These are phyloP conservation scores for Nannochloropsis salina DNA, from an alignment of 108 stramenopile genomes.

Conservation along the genomic window DNA sequence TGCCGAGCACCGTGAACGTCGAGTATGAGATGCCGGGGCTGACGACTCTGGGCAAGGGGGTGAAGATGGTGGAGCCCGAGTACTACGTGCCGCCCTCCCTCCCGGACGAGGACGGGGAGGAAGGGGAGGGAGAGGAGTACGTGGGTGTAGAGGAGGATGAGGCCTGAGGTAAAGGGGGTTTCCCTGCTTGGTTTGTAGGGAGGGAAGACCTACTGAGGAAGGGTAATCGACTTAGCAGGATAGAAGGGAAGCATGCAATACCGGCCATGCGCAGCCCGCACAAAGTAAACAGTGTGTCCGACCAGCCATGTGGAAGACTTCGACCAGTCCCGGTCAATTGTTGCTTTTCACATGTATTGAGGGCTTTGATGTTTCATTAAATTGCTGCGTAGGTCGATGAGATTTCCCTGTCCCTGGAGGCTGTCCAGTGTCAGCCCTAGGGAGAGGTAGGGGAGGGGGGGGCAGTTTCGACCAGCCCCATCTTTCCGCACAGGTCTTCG, in stretches of 20 bases:
- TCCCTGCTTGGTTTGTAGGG: too few species aligned
- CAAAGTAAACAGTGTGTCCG: too few species aligned
- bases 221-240: too few species aligned
- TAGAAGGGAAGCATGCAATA: too few species aligned
- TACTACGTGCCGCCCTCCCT: background rate
- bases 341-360: too few species aligned
- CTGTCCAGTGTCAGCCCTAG: background rate
- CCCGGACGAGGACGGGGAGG: constrained; percentile 1
- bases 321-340: too few species aligned
- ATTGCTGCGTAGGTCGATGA: too few species aligned
- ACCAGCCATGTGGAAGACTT: too few species aligned
- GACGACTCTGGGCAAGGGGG: background rate
- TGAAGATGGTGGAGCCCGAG: constrained; percentile 19
- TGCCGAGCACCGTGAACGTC: background rate
- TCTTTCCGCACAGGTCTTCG: background rate
- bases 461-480: background rate
- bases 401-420: too few species aligned
- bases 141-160: background rate
- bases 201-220: too few species aligned
- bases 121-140: background rate
- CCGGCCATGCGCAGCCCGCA: too few species aligned
- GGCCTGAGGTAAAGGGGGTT: background rate
- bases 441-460: background rate
- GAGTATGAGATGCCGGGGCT: constrained; percentile 1
- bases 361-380: too few species aligned